Percentiles rank a stretch among this genome's conserved stretches.
Conservation (phyloP, 2,329 filamentous ascomycete species). For the Xylariomycetidae sp. region DNA sequence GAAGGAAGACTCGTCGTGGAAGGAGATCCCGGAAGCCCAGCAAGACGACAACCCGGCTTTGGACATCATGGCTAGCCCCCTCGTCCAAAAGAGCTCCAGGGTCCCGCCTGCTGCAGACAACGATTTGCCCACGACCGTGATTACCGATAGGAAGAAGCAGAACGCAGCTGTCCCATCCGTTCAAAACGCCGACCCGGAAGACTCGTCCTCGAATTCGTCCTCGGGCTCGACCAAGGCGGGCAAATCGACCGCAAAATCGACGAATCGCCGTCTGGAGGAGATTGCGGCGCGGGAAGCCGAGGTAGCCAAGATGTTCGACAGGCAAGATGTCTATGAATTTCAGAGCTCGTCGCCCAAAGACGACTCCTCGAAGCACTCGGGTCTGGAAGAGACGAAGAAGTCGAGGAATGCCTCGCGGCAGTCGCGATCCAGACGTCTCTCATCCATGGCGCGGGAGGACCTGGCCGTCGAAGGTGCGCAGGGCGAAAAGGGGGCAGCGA, state of each 20-base stretch:
- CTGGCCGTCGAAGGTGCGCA: too few species aligned
- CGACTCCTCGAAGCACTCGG: conserved; percentile 16
- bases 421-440: conserved; percentile 33
- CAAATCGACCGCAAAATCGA: conserved; percentile 5
- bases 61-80: conserved; percentile 34
- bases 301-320: conserved; percentile 21
- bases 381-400: conserved; percentile 22
- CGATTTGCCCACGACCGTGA: conserved; percentile 27
- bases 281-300: conserved; percentile 25
- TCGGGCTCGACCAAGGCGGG: too few species aligned
- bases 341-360: conserved; percentile 38
- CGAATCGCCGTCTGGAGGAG: conserved; percentile 22
- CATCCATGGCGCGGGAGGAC: conserved; percentile 34
- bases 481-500: conserved; percentile 13
- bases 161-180: conserved; percentile 26
- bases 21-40: conserved; percentile 19
- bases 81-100: conserved; percentile 34
- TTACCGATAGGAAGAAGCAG: conserved; percentile 37
- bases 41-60: conserved; percentile 3
- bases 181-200: conserved; percentile 9
- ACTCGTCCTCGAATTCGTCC: conserved; percentile 6
- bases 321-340: conserved; percentile 52
- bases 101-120: conserved; percentile 18
- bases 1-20: conserved; percentile 29
- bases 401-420: conserved; percentile 26